Evolutionary conservation across 2,329 filamentous ascomycete species (phyloP).

Genomic region (Aspergillus tanneri): DNA sequence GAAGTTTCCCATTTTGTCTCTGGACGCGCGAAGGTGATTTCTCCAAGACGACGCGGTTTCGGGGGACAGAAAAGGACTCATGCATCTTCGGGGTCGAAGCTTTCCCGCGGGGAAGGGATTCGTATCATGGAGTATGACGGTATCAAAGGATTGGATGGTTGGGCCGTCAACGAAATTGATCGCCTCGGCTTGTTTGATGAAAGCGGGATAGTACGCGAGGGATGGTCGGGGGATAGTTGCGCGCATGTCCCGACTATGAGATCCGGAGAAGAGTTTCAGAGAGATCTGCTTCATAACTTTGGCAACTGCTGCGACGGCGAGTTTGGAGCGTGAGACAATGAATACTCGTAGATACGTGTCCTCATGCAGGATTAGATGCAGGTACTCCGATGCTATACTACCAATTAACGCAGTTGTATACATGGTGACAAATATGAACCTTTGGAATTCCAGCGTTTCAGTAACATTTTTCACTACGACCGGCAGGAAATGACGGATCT

Average conservation of each 20-base stretch:
- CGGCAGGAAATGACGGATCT: conserved; percentile 47
- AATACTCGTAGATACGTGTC: conserved; percentile 50
- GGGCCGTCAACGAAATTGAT: conserved; percentile 24
- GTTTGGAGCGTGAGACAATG: conserved; percentile 36
- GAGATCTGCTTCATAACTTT: conserved; percentile 35
- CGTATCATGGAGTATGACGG: conserved; percentile 20
- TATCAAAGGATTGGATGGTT: conserved; percentile 6
- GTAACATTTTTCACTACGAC: conserved; percentile 43
- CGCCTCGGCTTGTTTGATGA: conserved; percentile 33
- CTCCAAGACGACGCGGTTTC: conserved; percentile 39
- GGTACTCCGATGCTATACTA: conserved; percentile 37
- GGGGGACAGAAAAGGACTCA: conserved; percentile 24
- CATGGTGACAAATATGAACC: conserved; percentile 17
- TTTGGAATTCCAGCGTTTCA: conserved; percentile 55
- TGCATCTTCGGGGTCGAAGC: conserved; percentile 22
- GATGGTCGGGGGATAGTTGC: conserved; percentile 26
- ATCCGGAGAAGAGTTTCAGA: conserved; percentile 48
- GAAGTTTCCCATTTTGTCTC: conserved; percentile 43
- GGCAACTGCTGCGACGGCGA: conserved; percentile 30
- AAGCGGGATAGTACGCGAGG: conserved; percentile 45
- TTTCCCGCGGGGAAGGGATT: conserved; percentile 14
- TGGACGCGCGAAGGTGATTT: conserved; percentile 46
- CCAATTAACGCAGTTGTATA: not conserved
- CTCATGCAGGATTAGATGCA: conserved; percentile 39
- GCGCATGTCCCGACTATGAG: too few relatives aligned